Percentiles rank a stretch among this genome's conserved stretches.
Evolutionary conservation across 2,329 filamentous ascomycete genomes (phyloP).

Genomic region (Penicillium palitans): DNA sequence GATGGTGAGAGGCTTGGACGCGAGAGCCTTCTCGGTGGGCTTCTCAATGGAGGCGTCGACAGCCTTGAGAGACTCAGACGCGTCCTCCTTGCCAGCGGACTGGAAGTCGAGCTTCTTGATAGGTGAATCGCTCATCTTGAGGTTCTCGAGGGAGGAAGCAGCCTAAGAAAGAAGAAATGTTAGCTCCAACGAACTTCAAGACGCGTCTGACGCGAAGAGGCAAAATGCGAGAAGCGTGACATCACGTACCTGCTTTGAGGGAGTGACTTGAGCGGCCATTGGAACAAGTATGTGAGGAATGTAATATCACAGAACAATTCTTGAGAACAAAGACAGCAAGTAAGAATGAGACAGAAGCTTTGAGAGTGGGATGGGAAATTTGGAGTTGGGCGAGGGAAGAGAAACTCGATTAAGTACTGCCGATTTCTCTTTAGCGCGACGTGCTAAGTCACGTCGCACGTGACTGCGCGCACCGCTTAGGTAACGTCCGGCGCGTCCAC

Average conservation of each 20-base stretch:
- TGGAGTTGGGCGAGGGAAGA: conserved; percentile 5
- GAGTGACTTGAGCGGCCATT: conserved; percentile 78
- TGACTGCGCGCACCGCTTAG: conserved; percentile 34
- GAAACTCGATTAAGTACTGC: conserved; percentile 36
- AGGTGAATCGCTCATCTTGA: conserved; percentile 87
- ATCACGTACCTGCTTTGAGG: conserved; percentile 68
- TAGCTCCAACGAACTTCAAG: conserved; percentile 35
- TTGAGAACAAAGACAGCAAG: conserved; percentile 31
- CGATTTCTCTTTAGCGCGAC: conserved; percentile 39
- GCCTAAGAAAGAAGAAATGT: conserved; percentile 59
- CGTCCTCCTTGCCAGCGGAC: conserved; percentile 78
- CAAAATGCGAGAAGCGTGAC: conserved; percentile 39
- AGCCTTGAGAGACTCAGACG: conserved; percentile 52
- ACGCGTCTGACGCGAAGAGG: conserved; percentile 35
- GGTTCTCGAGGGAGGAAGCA: conserved; percentile 78
- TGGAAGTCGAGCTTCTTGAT: conserved; percentile 85
- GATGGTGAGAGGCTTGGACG: conserved; percentile 51
- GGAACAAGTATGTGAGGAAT: conserved; percentile 20
- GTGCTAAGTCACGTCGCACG: conserved; percentile 42
- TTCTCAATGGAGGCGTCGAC: conserved; percentile 59
- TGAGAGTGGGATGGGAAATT: conserved; percentile 28
- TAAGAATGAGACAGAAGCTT: conserved; percentile 14
- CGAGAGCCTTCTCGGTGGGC: conserved; percentile 48
- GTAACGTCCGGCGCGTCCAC: conserved; percentile 20
- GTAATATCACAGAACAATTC: conserved; percentile 32